Evolutionary conservation across 1,139 yeast species (phyloP).

Genomic region (Blastobotrys aristatus): DNA sequence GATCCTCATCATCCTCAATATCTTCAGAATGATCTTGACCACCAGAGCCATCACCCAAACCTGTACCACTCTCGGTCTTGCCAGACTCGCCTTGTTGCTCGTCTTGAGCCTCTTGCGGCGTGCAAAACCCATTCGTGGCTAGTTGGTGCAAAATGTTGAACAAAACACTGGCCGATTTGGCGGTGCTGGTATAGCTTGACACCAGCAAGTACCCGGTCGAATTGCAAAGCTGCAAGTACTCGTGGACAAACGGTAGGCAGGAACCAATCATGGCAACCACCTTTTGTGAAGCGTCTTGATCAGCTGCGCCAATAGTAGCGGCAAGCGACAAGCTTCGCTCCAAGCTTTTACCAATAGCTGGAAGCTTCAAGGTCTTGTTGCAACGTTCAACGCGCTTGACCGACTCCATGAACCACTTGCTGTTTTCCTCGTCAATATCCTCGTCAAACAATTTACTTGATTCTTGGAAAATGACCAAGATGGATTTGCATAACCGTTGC

Average conservation of each 20-base stretch:
- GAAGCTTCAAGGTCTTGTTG: neutral
- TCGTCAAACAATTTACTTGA: conserved; percentile 34
- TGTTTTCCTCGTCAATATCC: conserved; percentile 7
- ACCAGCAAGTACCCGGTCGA: conserved; percentile 20
- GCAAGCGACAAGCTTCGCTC: neutral
- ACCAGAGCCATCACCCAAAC: conserved; percentile 95
- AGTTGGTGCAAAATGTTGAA: conserved; percentile 53
- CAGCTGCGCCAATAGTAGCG: neutral
- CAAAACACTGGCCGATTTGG: conserved; percentile 60
- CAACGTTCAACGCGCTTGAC: neutral
- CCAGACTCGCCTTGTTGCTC: conserved; percentile 58
- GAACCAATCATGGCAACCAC: conserved; percentile 31
- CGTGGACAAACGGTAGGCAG: conserved; percentile 34
- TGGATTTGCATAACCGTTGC: conserved; percentile 48
- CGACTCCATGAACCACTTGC: conserved; percentile 6
- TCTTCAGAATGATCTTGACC: conserved; percentile 77
- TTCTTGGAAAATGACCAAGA: conserved; percentile 66
- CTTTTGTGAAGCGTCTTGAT: conserved; percentile 29
- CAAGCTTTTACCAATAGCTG: neutral
- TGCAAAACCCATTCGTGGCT: conserved; percentile 86
- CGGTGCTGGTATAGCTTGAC: conserved; percentile 35
- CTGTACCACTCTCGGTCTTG: conserved; percentile 65
- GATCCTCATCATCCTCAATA: conserved; percentile 88
- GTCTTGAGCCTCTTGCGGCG: conserved; percentile 78
- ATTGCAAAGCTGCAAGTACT: conserved; percentile 26